A percentile compares a stretch with the other conserved stretches of the same genome.
phyloP scores from a whole-genome alignment of 371 early-diverging fungal genomes.

The Umbelopsis sp. region DNA sequence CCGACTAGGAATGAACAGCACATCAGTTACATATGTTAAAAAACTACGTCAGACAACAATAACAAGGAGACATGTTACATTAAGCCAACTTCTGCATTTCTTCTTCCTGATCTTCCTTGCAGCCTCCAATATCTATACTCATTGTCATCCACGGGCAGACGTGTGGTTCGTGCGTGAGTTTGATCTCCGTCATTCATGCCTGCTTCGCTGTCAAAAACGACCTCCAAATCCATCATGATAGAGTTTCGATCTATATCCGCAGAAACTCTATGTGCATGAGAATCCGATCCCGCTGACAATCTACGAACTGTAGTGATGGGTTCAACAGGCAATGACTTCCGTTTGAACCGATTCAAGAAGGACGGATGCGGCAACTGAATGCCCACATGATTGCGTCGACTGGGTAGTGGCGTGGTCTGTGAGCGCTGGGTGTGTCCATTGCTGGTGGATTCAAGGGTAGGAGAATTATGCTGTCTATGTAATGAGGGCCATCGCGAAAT shows the following conservation, averaged over 20 bases:
- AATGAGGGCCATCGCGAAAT: conserved; percentile 3
- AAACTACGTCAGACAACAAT: not conserved
- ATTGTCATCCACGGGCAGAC: not conserved
- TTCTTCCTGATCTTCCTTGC: not conserved
- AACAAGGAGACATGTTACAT: not conserved
- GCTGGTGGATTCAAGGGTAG: not conserved
- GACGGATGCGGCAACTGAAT: not conserved
- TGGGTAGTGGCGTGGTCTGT: not conserved
- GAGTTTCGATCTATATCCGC: not conserved
- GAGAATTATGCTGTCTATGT: not conserved
- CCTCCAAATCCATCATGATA: conserved; percentile 3
- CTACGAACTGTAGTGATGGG: not conserved
- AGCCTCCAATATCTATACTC: conserved; percentile 9
- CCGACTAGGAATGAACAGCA: not conserved
- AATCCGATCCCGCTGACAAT: not conserved
- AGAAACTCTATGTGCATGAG: not conserved
- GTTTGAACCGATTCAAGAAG: not conserved
- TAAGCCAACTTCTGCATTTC: conserved; percentile 3
- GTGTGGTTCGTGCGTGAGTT: not conserved
- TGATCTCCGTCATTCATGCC: not conserved
- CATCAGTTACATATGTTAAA: not conserved
- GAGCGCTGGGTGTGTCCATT: not conserved
- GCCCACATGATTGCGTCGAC: not conserved
- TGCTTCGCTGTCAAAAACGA: not conserved
- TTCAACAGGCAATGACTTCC: not conserved